Evolutionary conservation across 108 stramenopile genomes (phyloP).

Genomic region (Epithemia pelagica): DNA sequence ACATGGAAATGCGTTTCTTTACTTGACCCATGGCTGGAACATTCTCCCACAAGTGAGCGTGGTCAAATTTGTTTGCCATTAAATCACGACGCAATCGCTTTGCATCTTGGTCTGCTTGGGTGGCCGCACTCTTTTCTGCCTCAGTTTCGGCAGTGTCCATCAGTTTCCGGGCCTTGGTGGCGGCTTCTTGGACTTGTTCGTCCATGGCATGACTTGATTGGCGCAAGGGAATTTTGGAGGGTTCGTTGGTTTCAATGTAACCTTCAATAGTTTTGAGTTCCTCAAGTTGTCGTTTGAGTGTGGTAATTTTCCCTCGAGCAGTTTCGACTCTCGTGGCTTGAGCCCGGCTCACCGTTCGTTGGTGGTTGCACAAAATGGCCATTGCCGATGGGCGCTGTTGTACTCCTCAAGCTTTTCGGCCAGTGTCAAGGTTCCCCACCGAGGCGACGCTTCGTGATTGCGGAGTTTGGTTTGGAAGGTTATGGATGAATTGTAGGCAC

Average conservation of each 20-base stretch:
- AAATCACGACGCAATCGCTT: conserved; percentile 60
- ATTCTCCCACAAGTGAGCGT: conserved; percentile 90
- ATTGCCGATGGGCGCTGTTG: conserved; percentile 98
- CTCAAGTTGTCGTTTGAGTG: conserved; percentile 81
- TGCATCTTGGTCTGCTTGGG: conserved; percentile 79
- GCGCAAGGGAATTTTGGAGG: conserved; percentile 66
- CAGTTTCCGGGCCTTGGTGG: conserved; percentile 82
- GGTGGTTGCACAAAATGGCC: conserved; percentile 99
- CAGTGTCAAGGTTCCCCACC: conserved; percentile 72
- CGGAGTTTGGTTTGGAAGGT: conserved; percentile 94
- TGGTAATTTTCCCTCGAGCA: conserved; percentile 61
- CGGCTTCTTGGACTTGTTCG: conserved; percentile 52
- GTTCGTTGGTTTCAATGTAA: conserved; percentile 47
- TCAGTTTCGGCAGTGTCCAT: conserved; percentile 91
- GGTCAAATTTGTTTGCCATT: conserved; percentile 55
- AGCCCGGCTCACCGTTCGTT: conserved; percentile 94
- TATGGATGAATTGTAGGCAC: conserved; percentile 99
- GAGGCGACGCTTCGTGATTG: conserved; percentile 51
- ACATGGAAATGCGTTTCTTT: conserved; percentile 63
- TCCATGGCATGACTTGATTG: conserved; percentile 51
- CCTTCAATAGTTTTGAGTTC: conserved; percentile 76
- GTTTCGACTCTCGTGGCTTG: conserved; percentile 81
- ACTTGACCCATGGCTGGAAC: conserved; percentile 81
- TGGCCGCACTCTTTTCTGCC: conserved; percentile 91
- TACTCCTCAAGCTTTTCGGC: conserved; percentile 94